Percentiles rank a stretch among this genome's conserved stretches.
These are phyloP conservation scores for Choiromyces venosus DNA, from an alignment of 495 filamentous ascomycete species.

Conservation along the genomic window DNA sequence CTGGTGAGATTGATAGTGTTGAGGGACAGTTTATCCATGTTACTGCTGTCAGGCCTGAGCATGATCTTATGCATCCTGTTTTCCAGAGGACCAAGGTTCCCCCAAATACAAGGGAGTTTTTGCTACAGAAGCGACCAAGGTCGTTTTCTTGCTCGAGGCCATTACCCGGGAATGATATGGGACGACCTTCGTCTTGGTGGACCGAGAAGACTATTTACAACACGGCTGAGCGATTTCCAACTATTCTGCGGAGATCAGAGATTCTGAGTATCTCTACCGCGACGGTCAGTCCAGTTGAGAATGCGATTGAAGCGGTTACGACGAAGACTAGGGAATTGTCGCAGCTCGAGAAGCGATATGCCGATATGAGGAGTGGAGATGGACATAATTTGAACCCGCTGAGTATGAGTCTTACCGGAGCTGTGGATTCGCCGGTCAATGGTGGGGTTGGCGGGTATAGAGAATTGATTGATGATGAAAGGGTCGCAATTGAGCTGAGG, in stretches of 20 bases:
- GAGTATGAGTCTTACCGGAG: constrained; percentile 50
- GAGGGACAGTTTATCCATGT: constrained; percentile 94
- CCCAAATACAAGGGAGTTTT: constrained; percentile 71
- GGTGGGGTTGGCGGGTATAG: constrained; percentile 44
- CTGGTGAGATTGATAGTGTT: constrained; percentile 59
- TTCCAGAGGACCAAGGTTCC: constrained; percentile 83
- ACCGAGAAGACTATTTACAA: constrained; percentile 84
- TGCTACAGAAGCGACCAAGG: constrained; percentile 48
- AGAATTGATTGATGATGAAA: constrained; percentile 45
- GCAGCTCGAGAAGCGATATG: constrained; percentile 65
- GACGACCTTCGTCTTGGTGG: constrained; percentile 52
- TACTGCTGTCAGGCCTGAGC: constrained; percentile 70
- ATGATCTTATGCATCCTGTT: constrained; percentile 76
- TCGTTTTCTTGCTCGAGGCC: constrained; percentile 32
- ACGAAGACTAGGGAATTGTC: constrained; percentile 83
- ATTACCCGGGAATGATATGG: constrained; percentile 18
- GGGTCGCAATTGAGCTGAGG: constrained; percentile 56
- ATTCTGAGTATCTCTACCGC: constrained; percentile 64
- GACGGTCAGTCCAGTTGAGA: constrained; percentile 68
- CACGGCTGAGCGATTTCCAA: constrained; percentile 82
- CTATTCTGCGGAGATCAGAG: constrained; percentile 82
- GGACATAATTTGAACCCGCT: constrained; percentile 60
- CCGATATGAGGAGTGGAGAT: constrained; percentile 65
- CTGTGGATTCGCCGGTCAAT: constrained; percentile 39
- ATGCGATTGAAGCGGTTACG: constrained; percentile 83